phyloP scores from a whole-genome alignment of 1,139 yeast species.

The Candida pseudoviswanathii region DNA sequence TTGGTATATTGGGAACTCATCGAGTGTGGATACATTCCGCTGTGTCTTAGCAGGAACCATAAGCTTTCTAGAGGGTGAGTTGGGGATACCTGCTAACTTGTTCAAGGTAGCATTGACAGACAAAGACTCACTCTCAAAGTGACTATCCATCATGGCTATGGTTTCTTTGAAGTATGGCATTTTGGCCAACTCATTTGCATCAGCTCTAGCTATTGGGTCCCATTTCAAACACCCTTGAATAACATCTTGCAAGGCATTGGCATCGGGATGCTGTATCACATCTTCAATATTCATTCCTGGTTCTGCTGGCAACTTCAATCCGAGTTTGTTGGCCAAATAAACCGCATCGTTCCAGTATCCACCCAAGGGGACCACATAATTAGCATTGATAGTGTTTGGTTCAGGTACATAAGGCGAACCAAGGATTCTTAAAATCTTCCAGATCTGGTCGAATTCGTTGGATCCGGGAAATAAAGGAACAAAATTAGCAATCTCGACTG shows the following conservation, averaged over 20 bases:
- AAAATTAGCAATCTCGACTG: slow-evolving; percentile 76
- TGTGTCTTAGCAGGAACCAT: not conserved
- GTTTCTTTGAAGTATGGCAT: slow-evolving; percentile 58
- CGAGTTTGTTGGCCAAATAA: slow-evolving; percentile 50
- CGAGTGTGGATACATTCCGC: slow-evolving; percentile 1
- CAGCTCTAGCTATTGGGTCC: slow-evolving; percentile 62
- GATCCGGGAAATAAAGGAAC: slow-evolving; percentile 84
- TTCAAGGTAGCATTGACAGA: slow-evolving; percentile 9
- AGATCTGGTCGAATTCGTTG: slow-evolving; percentile 75
- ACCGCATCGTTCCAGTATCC: slow-evolving; percentile 70
- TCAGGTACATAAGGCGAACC: slow-evolving; percentile 60
- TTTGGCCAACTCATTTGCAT: slow-evolving; percentile 44
- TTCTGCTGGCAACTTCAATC: slow-evolving; percentile 53
- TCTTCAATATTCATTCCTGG: slow-evolving; percentile 30
- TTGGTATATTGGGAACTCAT: slow-evolving; percentile 18
- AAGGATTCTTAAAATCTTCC: slow-evolving; percentile 62
- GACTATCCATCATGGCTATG: slow-evolving; percentile 12
- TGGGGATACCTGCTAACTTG: slow-evolving; percentile 13
- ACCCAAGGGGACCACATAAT: slow-evolving; percentile 51
- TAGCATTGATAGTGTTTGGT: slow-evolving; percentile 4
- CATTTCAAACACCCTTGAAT: slow-evolving; percentile 62
- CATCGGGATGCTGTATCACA: slow-evolving; percentile 26
- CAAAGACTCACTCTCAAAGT: slow-evolving; percentile 10
- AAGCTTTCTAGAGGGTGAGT: slow-evolving; percentile 11
- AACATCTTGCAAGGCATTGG: slow-evolving; percentile 45